Conservation (phyloP, 2,329 filamentous ascomycete species). For the Fusarium sublunatum region DNA sequence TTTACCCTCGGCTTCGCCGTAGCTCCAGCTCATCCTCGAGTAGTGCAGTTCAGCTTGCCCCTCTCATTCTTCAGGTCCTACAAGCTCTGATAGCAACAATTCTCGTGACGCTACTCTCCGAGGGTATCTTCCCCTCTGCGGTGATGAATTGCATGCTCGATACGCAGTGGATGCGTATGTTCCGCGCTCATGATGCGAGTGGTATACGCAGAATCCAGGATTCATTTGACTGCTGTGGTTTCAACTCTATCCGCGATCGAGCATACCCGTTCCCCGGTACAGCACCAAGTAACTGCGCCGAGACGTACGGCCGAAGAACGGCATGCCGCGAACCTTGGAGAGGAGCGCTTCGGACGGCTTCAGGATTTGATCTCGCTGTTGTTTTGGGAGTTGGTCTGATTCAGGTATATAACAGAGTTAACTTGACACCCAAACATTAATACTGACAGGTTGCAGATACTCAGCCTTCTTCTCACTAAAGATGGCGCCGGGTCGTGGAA, state of each 20-base stretch:
- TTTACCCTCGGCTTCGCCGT: slow-evolving; percentile 50
- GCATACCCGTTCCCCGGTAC: slow-evolving; percentile 68
- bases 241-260: slow-evolving; percentile 67
- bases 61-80: slow-evolving; percentile 54
- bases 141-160: slow-evolving; percentile 65
- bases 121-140: slow-evolving; percentile 50
- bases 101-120: slow-evolving; percentile 58
- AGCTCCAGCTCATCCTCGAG: slow-evolving; percentile 37
- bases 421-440: neutral
- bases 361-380: slow-evolving; percentile 66
- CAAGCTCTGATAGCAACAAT: slow-evolving; percentile 58
- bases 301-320: slow-evolving; percentile 57
- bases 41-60: slow-evolving; percentile 43
- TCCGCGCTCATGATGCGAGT: slow-evolving; percentile 58
- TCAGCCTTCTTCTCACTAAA: slow-evolving; percentile 48
- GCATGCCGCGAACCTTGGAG: slow-evolving; percentile 68
- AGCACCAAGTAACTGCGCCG: slow-evolving; percentile 55
- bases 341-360: slow-evolving; percentile 62
- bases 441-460: slow-evolving; percentile 43
- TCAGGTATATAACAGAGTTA: slow-evolving; percentile 58
- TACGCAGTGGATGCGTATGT: slow-evolving; percentile 67
- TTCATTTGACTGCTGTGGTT: slow-evolving; percentile 73
- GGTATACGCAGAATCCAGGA: slow-evolving; percentile 72
- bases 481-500: slow-evolving; percentile 49
- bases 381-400: slow-evolving; percentile 64